phyloP scores from a whole-genome alignment of 148 eudicot species.

The Camellia japonica region DNA sequence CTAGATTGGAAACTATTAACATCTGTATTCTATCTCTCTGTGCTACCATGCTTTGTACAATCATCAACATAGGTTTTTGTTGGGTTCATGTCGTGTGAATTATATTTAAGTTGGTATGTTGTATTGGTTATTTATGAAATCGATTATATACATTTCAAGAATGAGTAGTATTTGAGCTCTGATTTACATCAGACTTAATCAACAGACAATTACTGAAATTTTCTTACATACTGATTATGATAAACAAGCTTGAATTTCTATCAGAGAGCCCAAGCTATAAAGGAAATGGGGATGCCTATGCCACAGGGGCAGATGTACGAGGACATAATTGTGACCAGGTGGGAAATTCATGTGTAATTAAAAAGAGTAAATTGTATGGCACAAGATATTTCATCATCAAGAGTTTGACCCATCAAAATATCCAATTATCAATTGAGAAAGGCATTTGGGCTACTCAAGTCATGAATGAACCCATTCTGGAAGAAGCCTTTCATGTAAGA shows the following conservation, averaged over 20 bases:
- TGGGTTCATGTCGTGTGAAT: background rate
- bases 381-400: conserved; percentile 81
- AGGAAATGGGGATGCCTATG: conserved; percentile 34
- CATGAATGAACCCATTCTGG: conserved; percentile 80
- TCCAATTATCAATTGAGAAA: conserved; percentile 64
- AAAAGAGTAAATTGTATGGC: conserved; percentile 30
- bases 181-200: background rate
- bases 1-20: background rate
- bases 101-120: background rate
- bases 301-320: conserved; percentile 35
- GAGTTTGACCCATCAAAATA: conserved; percentile 80
- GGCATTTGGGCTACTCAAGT: conserved; percentile 95
- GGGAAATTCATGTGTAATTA: conserved; percentile 29
- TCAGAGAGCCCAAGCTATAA: conserved; percentile 56
- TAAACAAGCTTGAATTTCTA: conserved; percentile 29
- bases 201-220: background rate
- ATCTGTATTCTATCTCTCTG: background rate
- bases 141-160: background rate
- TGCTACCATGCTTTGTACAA: too few relatives aligned
- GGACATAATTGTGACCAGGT: conserved; percentile 29
- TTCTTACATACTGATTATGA: conserved; percentile 18
- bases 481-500: conserved; percentile 85
- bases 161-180: background rate
- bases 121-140: background rate
- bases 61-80: background rate